Evolutionary conservation across 305 asterid genomes (phyloP).

Genomic region (Salvia sclarea): DNA sequence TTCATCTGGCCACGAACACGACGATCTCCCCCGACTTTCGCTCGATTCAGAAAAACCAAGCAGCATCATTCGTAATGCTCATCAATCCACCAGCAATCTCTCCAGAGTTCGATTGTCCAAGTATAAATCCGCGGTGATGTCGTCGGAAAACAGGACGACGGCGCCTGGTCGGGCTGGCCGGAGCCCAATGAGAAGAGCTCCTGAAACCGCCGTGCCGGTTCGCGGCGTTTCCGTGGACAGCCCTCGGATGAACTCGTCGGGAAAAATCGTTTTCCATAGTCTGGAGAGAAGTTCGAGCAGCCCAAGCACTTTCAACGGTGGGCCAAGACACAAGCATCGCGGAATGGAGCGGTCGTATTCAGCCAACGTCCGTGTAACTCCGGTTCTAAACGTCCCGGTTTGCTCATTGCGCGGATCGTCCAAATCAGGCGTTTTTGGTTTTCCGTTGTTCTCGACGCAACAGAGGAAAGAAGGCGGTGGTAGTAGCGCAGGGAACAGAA

Average conservation of each 20-base stretch:
- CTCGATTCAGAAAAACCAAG: slow-evolving; percentile 72
- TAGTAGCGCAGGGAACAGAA: slow-evolving; percentile 35
- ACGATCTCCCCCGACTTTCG: slow-evolving; percentile 82
- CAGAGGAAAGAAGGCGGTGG: slow-evolving; percentile 50
- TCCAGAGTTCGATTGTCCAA: slow-evolving; percentile 54
- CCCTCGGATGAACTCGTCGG: slow-evolving; percentile 89
- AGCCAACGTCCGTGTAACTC: slow-evolving; percentile 83
- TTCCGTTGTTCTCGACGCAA: slow-evolving; percentile 65
- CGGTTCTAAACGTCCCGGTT: slow-evolving; percentile 90
- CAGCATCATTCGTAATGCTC: slow-evolving; percentile 35
- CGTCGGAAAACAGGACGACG: slow-evolving; percentile 44
- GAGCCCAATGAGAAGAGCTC: slow-evolving; percentile 51
- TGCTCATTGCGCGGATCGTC: slow-evolving; percentile 75
- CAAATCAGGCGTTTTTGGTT: slow-evolving; percentile 70
- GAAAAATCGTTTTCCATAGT: slow-evolving; percentile 81
- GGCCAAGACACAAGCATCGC: slow-evolving; percentile 59
- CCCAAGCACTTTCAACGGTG: slow-evolving; percentile 78
- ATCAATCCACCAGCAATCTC: slow-evolving; percentile 36
- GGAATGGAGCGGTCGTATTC: slow-evolving; percentile 95
- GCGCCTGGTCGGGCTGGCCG: slow-evolving; percentile 47
- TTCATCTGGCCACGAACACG: slow-evolving; percentile 85
- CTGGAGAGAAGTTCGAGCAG: slow-evolving; percentile 91
- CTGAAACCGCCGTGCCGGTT: slow-evolving; percentile 39
- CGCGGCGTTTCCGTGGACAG: slow-evolving; percentile 69
- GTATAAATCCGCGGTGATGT: slow-evolving; percentile 36